Conservation (phyloP, 495 filamentous ascomycete species). For the Pseudotulostoma volvatum region DNA sequence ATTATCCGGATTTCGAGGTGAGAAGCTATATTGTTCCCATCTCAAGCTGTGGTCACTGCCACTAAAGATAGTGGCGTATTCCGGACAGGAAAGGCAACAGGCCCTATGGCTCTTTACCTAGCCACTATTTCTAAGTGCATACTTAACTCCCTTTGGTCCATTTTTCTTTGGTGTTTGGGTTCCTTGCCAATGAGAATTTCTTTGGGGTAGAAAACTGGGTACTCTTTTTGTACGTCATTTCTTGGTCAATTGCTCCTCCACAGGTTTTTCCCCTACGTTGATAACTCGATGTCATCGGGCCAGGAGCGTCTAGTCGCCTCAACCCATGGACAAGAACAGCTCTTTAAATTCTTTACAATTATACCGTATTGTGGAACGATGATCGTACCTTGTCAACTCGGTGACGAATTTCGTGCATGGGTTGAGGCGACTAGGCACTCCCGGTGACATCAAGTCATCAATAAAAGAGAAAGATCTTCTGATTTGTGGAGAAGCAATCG, state of each 20-base stretch:
- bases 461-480: background rate
- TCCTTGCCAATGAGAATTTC: too few species aligned
- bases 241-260: background rate
- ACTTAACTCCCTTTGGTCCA: too few species aligned
- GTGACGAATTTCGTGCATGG: background rate
- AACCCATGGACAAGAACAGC: background rate
- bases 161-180: too few species aligned
- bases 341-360: background rate
- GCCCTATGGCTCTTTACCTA: too few species aligned
- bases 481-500: background rate
- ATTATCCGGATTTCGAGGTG: background rate
- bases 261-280: background rate
- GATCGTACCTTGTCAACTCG: background rate
- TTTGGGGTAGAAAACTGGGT: too few species aligned
- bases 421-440: background rate
- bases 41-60: too few species aligned
- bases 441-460: background rate
- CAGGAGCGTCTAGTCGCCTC: background rate
- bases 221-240: background rate
- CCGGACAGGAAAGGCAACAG: too few species aligned
- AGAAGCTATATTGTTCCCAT: background rate
- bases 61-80: too few species aligned
- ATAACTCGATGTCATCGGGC: background rate
- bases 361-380: background rate
- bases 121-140: too few species aligned